Evolutionary conservation across 306 rosid species (phyloP), one percentile per base, ranked within the genome.

Genomic region (Oemleria cerasiformis): DNA sequence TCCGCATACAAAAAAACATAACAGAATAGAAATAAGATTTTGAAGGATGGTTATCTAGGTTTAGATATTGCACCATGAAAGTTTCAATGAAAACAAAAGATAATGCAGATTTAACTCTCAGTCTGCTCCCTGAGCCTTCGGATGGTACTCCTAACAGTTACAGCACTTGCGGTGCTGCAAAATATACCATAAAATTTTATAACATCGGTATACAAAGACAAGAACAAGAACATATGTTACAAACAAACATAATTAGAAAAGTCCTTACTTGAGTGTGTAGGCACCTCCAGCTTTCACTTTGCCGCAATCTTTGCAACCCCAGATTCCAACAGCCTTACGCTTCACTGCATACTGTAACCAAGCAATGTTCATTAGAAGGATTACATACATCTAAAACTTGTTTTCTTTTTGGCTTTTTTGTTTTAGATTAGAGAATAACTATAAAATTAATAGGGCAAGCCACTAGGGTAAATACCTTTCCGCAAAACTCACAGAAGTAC

Each of bases 221-320:
- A 39, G 64, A 4, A 57, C 53, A 25, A 39, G 64, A 4, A 21
- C 30, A 45, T 16, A 38, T 11, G 0, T 25, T 3, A 2, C 14
- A 20, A 0, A 65, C 23, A 40, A 21, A 39, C 13, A 16, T 2
- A 0, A 30, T 13, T 3, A 16, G 2, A 3, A 44, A 16, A 21
- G 55, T 63, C 59, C 87, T 76, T 82, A 88, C 91, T 91, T 91
- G 70, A 88, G 81, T 5, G 97, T 91, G 77, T 88, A 91, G 71
- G 97, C 92, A 62, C 97, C 95, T 13, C 97, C 92, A 8, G 90
- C 94, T 68, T 91, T 88, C 70, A 91, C 95, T 76, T 91, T 91
- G 49, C 97, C 95, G 43, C 89, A 91, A 71, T 91, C 97, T 72
- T 91, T 86, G 88, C 97, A 88, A 8, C 97, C 95, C 97, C 95